These are phyloP conservation scores for Pelagomonas calceolata DNA, from an alignment of 108 stramenopile genomes.

Conservation along the genomic window DNA sequence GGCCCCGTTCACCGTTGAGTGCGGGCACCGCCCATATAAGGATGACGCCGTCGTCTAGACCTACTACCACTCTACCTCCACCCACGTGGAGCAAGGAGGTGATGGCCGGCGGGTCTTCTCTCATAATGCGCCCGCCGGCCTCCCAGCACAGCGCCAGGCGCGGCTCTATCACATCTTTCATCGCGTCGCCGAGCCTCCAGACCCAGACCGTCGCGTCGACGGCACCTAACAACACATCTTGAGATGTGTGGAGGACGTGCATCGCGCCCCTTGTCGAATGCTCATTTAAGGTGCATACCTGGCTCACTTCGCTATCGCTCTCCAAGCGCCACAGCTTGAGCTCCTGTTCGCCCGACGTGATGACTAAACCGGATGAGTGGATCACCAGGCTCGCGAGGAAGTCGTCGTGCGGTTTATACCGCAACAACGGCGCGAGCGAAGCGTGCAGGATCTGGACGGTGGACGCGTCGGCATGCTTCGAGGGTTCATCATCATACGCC, in stretches of 20 bases:
- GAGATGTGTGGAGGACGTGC: neutral
- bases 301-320: neutral
- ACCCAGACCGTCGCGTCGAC: neutral
- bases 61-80: neutral
- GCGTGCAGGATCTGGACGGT: neutral
- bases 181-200: neutral
- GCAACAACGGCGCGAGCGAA: neutral
- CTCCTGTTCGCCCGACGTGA: neutral
- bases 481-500: neutral
- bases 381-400: neutral
- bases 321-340: neutral
- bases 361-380: neutral
- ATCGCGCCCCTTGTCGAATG: neutral
- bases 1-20: neutral
- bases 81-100: neutral
- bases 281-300: neutral
- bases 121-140: neutral
- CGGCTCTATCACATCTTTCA: neutral
- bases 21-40: neutral
- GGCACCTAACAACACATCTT: neutral
- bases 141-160: neutral
- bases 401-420: neutral
- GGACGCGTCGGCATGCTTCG: neutral
- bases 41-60: neutral
- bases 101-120: neutral